Conservation (phyloP, 176 grass and related monocot genomes). For the Aegilops sharonensis region DNA sequence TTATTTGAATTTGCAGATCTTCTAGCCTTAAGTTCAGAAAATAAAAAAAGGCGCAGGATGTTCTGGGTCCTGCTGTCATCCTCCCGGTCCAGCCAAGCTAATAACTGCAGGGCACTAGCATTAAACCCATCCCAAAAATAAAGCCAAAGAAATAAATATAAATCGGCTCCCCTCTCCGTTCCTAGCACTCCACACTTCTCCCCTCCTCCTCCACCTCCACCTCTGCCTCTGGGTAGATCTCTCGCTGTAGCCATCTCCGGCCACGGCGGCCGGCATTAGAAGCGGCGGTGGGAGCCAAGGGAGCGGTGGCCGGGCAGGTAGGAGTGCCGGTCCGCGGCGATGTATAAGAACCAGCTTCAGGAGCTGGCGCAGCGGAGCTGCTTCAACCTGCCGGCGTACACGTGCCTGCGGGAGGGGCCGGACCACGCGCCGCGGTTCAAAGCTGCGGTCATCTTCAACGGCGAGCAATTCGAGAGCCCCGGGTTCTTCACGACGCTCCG, state of each 20-base stretch:
- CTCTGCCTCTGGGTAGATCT: constrained; percentile 42
- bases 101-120: neutral
- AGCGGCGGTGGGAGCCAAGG: neutral
- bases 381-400: constrained; percentile 99
- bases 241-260: constrained; percentile 20
- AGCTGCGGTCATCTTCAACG: constrained; percentile 88
- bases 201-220: neutral
- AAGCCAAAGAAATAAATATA: constrained; percentile 23
- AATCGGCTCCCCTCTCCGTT: constrained; percentile 6
- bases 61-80: constrained; percentile 22
- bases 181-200: constrained; percentile 12
- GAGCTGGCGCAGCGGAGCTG: constrained; percentile 99
- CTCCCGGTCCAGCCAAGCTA: neutral
- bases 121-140: constrained; percentile 10
- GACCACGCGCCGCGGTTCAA: constrained; percentile 99
- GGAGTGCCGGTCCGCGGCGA: constrained; percentile 24
- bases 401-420: constrained; percentile 89
- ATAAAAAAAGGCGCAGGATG: neutral
- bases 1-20: neutral
- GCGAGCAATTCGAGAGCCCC: constrained; percentile 90
- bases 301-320: neutral
- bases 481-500: constrained; percentile 92
- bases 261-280: constrained; percentile 37
- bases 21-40: neutral
- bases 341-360: constrained; percentile 99